Conservation (phyloP, 176 grass and related monocot species). For the Oryza meridionalis region DNA sequence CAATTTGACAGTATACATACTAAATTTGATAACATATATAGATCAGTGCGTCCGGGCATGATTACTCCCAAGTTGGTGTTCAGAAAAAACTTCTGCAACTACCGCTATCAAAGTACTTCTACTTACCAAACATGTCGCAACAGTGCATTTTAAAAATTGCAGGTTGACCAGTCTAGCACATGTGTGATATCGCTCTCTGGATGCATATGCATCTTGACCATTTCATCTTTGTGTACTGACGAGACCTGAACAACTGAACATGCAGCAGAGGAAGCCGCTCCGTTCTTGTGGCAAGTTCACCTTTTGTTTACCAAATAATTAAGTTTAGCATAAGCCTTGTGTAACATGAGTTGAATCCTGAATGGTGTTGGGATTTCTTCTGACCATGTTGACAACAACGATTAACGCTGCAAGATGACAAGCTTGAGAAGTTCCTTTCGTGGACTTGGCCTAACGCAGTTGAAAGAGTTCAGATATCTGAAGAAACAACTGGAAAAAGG, state of each 20-base stretch:
- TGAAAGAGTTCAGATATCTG: not conserved
- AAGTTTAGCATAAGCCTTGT: not conserved
- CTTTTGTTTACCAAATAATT: not conserved
- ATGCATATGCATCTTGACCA: not conserved
- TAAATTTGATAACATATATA: no score
- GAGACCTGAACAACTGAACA: not conserved
- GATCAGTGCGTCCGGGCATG: not conserved
- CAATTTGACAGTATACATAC: not conserved
- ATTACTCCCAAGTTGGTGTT: not conserved
- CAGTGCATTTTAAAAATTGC: not conserved
- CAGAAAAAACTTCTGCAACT: conserved; percentile 17
- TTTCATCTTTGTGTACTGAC: not conserved
- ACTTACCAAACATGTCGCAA: not conserved
- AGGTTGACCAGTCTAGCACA: not conserved
- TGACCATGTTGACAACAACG: not conserved
- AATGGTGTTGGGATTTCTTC: not conserved
- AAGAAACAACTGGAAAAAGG: not conserved
- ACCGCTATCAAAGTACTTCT: not conserved
- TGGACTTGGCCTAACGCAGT: conserved; percentile 2
- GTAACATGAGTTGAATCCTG: conserved; percentile 20
- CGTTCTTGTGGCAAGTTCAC: not conserved
- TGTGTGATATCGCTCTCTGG: not conserved
- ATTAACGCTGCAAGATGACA: not conserved
- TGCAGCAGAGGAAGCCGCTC: not conserved
- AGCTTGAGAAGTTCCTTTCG: not conserved